Base-by-base conservation (phyloP, 371 early-diverging fungal genomes). In the Rhizomucor miehei region DNA sequence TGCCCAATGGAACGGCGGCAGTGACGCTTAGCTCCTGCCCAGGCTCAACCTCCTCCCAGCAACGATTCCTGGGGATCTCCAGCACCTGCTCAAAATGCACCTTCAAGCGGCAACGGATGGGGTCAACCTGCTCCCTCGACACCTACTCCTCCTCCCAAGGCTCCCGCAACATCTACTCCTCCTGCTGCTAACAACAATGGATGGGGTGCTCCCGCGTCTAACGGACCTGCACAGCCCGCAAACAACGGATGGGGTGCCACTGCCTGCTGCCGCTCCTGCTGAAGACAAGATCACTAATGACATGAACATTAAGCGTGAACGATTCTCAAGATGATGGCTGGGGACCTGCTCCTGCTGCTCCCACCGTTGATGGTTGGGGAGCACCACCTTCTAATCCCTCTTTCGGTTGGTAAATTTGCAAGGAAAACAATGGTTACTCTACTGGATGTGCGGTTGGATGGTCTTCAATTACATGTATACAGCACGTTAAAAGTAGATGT, bases 291-390 rank as follows among this genome's bases (percentile, higher is more conserved):
- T 48, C 52, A 41, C 63, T 66, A 43, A 57, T 67, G 25, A 46
- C 56, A n/a, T 17, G 59, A 20, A 17, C 60, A 43, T 2, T 52
- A 25, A 48, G 14, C 13, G 35, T 48, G 4, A 35, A 38, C 48
- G 14, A 55, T 24, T 57, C 59, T 6, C 38, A 58, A 43, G 44
- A 45, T n/a, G 35, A 59, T 23, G 62, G 60, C 51, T 67, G 71
- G 67, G 62, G 62, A 17, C 34, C 62, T 24, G 37, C 72, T 46
- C 48, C 62, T 57, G 43, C 63, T 37, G 23, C 52, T 38, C 13
- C 65, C 41, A 37, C 59, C 48, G 45, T 55, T 29, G 66, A 60
- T 56, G 75, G 75, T 6, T 69, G 69, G 69, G 75, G 69, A 25
- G 71, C 65, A 17, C 48, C 68, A 24, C 68, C 74, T 38, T 13